Percentiles rank a stretch among this genome's conserved stretches.
These are phyloP conservation scores for Aurantiochytrium sp. DNA, from an alignment of 108 stramenopile genomes.

Conservation along the genomic window DNA sequence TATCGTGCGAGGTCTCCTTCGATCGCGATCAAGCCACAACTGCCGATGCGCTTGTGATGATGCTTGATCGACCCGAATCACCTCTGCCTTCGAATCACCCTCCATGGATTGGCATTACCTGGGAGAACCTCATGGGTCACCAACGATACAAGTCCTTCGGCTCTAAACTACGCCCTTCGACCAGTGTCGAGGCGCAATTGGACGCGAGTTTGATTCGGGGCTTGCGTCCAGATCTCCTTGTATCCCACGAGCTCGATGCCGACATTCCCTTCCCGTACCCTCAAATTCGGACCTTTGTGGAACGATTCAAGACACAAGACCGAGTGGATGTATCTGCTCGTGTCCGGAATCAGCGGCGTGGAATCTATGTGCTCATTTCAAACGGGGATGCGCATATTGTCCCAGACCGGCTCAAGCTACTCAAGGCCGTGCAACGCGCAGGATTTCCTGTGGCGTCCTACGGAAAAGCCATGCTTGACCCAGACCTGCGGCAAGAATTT, in stretches of 20 bases:
- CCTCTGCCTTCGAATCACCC: not conserved
- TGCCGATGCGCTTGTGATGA: not conserved
- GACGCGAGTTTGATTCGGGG: not conserved
- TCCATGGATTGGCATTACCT: not conserved
- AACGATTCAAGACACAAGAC: not conserved
- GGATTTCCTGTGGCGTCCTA: not conserved
- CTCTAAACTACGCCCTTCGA: not conserved
- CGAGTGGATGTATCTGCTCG: not conserved
- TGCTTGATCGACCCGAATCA: not conserved
- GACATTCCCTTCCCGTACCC: not conserved
- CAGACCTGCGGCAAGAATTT: not conserved
- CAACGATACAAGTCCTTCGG: not conserved
- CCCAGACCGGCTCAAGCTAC: not conserved
- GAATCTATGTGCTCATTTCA: not conserved
- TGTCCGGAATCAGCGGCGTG: not conserved
- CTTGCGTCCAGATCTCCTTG: not conserved
- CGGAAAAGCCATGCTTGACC: not conserved
- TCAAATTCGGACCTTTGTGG: not conserved
- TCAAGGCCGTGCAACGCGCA: not conserved
- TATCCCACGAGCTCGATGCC: not conserved
- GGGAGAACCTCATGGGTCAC: not conserved
- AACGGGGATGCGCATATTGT: not conserved
- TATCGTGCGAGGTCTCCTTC: not conserved
- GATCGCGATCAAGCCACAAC: not conserved
- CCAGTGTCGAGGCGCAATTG: not conserved